phyloP scores from a whole-genome alignment of 352 stramenopile species.

The Phytophthora brassicae region DNA sequence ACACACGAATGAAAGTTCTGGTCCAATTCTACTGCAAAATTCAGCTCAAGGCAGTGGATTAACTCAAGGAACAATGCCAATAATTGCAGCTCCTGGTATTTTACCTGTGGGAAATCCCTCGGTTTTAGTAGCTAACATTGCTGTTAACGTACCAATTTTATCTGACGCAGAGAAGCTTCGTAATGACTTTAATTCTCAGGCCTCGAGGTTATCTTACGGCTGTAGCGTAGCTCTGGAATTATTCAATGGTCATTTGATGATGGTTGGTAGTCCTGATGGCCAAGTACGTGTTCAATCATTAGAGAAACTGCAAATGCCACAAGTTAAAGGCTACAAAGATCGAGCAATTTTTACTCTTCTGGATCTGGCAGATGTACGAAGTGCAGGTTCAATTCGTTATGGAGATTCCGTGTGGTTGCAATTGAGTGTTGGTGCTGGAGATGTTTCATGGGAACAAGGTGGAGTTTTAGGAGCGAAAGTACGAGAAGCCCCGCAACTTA shows the following conservation, averaged over 20 bases:
- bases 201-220: slow-evolving; percentile 59
- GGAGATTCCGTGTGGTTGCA: slow-evolving; percentile 81
- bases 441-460: slow-evolving; percentile 72
- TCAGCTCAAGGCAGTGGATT: background rate
- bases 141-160: slow-evolving; percentile 6
- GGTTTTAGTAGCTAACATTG: background rate
- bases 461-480: slow-evolving; percentile 77
- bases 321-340: slow-evolving; percentile 53
- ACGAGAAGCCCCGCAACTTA: slow-evolving; percentile 67
- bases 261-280: slow-evolving; percentile 62
- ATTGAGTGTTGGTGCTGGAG: slow-evolving; percentile 62
- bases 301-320: slow-evolving; percentile 53
- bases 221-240: slow-evolving; percentile 71
- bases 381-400: slow-evolving; percentile 66
- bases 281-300: slow-evolving; percentile 64
- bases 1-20: slow-evolving; percentile 3
- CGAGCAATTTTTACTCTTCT: slow-evolving; percentile 73
- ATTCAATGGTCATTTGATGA: slow-evolving; percentile 78
- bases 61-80: background rate
- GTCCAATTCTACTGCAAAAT: background rate
- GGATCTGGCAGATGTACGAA: slow-evolving; percentile 64
- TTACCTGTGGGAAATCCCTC: background rate
- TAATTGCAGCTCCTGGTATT: background rate
- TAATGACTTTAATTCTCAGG: slow-evolving; percentile 77
- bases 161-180: slow-evolving; percentile 64